phyloP scores from a whole-genome alignment of 805 yeast genomes.

The Blastobotrys terrestris region DNA sequence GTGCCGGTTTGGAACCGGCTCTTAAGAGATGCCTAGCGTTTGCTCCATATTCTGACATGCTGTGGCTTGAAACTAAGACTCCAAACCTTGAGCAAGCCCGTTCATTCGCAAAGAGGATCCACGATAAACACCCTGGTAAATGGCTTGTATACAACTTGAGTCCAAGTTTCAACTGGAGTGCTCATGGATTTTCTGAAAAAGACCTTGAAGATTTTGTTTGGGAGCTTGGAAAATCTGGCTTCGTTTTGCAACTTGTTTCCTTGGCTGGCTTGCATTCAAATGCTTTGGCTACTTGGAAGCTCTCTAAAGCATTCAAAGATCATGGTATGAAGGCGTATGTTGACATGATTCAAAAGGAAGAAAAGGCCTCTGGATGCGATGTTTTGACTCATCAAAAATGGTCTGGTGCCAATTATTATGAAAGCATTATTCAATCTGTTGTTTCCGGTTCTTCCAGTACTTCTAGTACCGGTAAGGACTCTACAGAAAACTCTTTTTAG shows the following conservation, averaged over 20 bases:
- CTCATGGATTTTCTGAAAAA: slow-evolving; percentile 45
- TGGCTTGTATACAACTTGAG: slow-evolving; percentile 56
- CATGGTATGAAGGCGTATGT: slow-evolving; percentile 60
- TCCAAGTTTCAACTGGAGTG: slow-evolving; percentile 57
- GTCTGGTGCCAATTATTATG: slow-evolving; percentile 56
- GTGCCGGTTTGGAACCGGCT: slow-evolving; percentile 48
- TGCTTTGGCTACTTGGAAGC: slow-evolving; percentile 47
- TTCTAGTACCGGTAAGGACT: slow-evolving; percentile 38
- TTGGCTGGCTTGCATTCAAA: slow-evolving; percentile 54
- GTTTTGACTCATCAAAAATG: slow-evolving; percentile 55
- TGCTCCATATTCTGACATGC: slow-evolving; percentile 53
- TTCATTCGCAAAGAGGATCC: slow-evolving; percentile 42
- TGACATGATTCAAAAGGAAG: slow-evolving; percentile 43
- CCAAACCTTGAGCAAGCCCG: slow-evolving; percentile 50
- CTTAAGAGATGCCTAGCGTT: slow-evolving; percentile 46
- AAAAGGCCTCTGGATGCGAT: slow-evolving; percentile 42
- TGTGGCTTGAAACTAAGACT: slow-evolving; percentile 59
- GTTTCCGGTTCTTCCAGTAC: slow-evolving; percentile 42
- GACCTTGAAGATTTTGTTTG: slow-evolving; percentile 44
- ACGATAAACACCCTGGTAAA: slow-evolving; percentile 42
- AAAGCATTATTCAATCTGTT: slow-evolving; percentile 38
- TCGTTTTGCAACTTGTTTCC: slow-evolving; percentile 53
- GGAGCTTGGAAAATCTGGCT: slow-evolving; percentile 52
- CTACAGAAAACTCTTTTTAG: slow-evolving; percentile 33
- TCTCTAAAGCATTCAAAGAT: slow-evolving; percentile 41